Base-by-base conservation (phyloP, 352 stramenopile genomes). In the Phytophthora fragariaefolia region DNA sequence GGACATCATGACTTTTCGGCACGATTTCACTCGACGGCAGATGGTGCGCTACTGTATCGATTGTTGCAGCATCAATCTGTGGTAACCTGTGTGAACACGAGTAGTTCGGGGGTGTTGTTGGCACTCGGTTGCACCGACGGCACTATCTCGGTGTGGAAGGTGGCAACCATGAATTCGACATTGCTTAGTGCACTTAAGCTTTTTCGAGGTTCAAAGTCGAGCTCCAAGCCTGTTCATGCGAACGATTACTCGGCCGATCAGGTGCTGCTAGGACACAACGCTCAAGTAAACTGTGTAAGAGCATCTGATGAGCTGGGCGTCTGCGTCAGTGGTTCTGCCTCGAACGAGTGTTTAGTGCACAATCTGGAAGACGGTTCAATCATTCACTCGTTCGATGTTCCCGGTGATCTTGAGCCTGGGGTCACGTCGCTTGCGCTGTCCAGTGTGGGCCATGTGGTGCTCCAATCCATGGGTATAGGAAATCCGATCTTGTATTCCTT, bases 131-230 rank as follows among this genome's bases (percentile, higher is more conserved):
- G 83, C 40, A 72, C 69, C 3, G 85, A 96, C 58, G 82, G 85
- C 22, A 94, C 85, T 9, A 80, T 96, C 36, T 94, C 83, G 7
- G 71, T 95, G 13, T 96, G 88, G 87, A 91, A 89, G 64, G 71
- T 94, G 28, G 79, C 80, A 22, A 76, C 71, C 34, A 81, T 80
- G 40, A 91, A 77, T 23, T 88, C 79, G 46, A 92, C 81, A 43
- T 66, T 93, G 18, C 60, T 96, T 28, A 77, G 91, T 40, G 86
- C 86, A 23, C 74, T 96, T 50, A 94, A 92, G 56, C 76, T 93
- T 50, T 95, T 95, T 40, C 74, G 84, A 53, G 77, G 79, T 2
- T 69, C 79, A 27, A 87, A 85, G 50, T 17, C 59, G 18, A 69
- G 28, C 22, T 75, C 71, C 4, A 87, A 87, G 13, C 85, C 84